Conservation (phyloP, 1,284 basidiomycete species). For the Apiotrichum akiyoshidainum region DNA sequence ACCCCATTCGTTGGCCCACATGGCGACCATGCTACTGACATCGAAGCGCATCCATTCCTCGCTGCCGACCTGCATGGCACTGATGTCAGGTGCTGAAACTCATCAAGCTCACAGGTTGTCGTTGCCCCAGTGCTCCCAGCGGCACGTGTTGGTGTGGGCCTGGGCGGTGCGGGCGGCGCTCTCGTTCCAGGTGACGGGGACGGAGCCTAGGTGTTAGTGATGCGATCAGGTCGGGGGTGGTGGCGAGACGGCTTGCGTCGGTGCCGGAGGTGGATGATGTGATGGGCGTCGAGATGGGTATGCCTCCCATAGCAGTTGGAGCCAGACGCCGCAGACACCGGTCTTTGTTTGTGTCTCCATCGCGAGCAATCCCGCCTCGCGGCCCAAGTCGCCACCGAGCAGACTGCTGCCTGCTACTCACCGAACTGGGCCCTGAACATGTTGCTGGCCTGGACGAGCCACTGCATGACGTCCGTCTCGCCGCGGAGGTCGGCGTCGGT, state of each 20-base stretch:
- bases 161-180: slow-evolving; percentile 12
- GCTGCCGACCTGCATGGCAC: slow-evolving; percentile 8
- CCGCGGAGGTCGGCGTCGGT: slow-evolving; percentile 13
- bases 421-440: slow-evolving; percentile 16
- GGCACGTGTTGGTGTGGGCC: slow-evolving; percentile 13
- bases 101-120: slow-evolving; percentile 14
- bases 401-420: no score
- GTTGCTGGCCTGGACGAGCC: slow-evolving; percentile 15
- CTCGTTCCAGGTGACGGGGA: slow-evolving; percentile 16
- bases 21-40: slow-evolving; percentile 17
- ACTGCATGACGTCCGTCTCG: slow-evolving; percentile 10
- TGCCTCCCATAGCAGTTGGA: no score
- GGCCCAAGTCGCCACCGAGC: no score
- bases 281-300: no score
- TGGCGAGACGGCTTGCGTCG: no score
- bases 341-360: no score
- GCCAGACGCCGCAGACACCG: no score
- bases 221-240: neutral
- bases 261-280: no score
- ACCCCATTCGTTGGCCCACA: slow-evolving; percentile 23
- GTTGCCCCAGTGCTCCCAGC: slow-evolving; percentile 21
- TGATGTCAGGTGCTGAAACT: neutral
- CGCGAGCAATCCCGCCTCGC: no score
- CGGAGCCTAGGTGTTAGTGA: slow-evolving; percentile 9
- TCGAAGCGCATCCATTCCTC: slow-evolving; percentile 7